Conservation (phyloP, 305 asterid species). For the Solanum hybrid region DNA sequence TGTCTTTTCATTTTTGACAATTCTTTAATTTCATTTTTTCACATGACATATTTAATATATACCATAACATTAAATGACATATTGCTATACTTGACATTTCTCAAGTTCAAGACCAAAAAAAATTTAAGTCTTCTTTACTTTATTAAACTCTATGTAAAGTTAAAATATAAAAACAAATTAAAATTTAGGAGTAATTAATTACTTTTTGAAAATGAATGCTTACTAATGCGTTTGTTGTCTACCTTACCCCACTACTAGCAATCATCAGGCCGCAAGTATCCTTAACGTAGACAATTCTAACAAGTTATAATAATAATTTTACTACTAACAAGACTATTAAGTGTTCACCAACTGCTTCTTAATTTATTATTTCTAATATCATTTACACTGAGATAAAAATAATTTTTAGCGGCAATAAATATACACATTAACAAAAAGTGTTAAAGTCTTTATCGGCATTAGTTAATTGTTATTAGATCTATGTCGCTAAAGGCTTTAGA, state of each 20-base stretch:
- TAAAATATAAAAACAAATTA: not conserved
- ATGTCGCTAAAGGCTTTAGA: too few relatives aligned
- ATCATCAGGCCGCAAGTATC: not conserved
- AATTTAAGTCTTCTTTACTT: not conserved
- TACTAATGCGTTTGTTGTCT: conserved; percentile 4
- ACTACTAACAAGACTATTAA: not conserved
- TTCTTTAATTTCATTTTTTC: not conserved
- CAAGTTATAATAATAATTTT: not conserved
- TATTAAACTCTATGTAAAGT: not conserved
- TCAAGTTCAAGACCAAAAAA: not conserved
- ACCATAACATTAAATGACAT: not conserved
- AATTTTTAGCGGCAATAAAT: too few relatives aligned
- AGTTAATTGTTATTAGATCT: too few relatives aligned
- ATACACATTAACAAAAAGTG: too few relatives aligned
- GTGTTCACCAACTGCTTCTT: not conserved
- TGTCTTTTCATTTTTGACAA: not conserved
- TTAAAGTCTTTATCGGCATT: too few relatives aligned
- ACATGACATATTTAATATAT: not conserved
- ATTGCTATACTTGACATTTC: not conserved
- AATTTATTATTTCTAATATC: not conserved
- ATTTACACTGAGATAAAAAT: not conserved
- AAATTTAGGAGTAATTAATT: not conserved
- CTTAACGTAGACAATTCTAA: conserved; percentile 2
- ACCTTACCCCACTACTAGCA: conserved; percentile 2
- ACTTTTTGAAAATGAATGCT: conserved; percentile 3